Percentiles rank a stretch among this genome's conserved stretches.
These are phyloP conservation scores for Diatrype stigma DNA, from an alignment of 2,329 filamentous ascomycete genomes.

Conservation along the genomic window DNA sequence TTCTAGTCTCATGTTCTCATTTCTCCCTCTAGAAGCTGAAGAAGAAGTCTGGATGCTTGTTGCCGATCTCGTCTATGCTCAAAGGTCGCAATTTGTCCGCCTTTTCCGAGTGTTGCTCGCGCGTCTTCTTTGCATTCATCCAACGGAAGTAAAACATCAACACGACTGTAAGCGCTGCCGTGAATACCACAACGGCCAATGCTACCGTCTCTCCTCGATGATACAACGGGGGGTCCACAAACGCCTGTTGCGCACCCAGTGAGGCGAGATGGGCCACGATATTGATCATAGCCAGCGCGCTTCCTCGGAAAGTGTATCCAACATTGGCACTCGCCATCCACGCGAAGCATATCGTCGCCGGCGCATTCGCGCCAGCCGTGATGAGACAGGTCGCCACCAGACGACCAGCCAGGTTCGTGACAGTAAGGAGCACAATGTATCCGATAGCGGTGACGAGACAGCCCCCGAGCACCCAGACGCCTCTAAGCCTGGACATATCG, in stretches of 20 bases:
- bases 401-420: slow-evolving; percentile 12
- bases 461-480: slow-evolving; percentile 8
- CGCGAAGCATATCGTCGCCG: slow-evolving; percentile 16
- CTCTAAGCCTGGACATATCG: slow-evolving; percentile 16
- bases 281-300: slow-evolving; percentile 9
- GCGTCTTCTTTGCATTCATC: slow-evolving; percentile 4
- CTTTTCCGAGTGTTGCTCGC: neutral
- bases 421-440: slow-evolving; percentile 17
- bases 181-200: slow-evolving; percentile 1
- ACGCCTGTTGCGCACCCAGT: slow-evolving; percentile 5
- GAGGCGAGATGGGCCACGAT: slow-evolving; percentile 8
- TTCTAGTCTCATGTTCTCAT: too few relatives aligned
- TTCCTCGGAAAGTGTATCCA: slow-evolving; percentile 14
- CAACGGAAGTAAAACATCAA: neutral
- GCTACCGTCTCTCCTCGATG: neutral
- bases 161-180: neutral
- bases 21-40: neutral
- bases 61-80: slow-evolving; percentile 7
- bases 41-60: slow-evolving; percentile 7
- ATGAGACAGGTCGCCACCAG: slow-evolving; percentile 19
- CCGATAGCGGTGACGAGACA: slow-evolving; percentile 11
- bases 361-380: slow-evolving; percentile 16
- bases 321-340: slow-evolving; percentile 21
- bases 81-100: neutral
- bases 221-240: slow-evolving; percentile 3